phyloP scores from a whole-genome alignment of 2,329 filamentous ascomycete species.

The Diaporthe aspalathi region DNA sequence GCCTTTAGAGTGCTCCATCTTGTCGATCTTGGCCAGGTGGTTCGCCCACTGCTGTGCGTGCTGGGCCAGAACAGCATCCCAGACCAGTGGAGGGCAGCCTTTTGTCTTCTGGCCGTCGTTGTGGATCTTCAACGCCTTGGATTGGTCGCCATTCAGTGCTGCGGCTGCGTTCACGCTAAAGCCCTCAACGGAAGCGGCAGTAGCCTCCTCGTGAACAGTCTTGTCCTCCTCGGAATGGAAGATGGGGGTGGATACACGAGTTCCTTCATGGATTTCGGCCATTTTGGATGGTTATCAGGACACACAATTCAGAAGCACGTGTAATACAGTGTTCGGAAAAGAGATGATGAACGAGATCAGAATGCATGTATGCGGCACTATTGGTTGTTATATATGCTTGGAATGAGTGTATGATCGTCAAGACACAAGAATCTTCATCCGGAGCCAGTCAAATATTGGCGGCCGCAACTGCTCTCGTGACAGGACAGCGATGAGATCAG shows the following conservation, averaged over 20 bases:
- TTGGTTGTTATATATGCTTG: neutral
- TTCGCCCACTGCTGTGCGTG: slow-evolving; percentile 47
- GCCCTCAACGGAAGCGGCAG: neutral
- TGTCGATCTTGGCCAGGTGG: slow-evolving; percentile 45
- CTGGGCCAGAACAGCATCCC: slow-evolving; percentile 46
- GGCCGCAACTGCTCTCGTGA: neutral
- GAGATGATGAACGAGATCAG: neutral
- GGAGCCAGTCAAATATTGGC: neutral
- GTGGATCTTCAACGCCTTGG: slow-evolving; percentile 45
- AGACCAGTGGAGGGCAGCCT: slow-evolving; percentile 43
- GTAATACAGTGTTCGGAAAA: neutral
- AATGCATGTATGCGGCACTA: neutral
- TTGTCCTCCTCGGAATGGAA: neutral
- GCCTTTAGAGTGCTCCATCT: slow-evolving; percentile 46
- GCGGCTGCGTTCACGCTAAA: slow-evolving; percentile 7
- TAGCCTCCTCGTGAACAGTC: neutral
- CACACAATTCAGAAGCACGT: neutral
- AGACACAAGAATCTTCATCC: too few species aligned
- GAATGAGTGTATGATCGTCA: neutral
- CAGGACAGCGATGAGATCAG: slow-evolving; percentile 7
- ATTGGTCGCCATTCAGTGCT: slow-evolving; percentile 40
- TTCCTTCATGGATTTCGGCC: neutral
- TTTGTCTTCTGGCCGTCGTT: slow-evolving; percentile 46
- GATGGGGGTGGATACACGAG: neutral
- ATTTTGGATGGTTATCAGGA: neutral